phyloP scores from a whole-genome alignment of 1,284 basidiomycete species.

The Boletus smithii region DNA sequence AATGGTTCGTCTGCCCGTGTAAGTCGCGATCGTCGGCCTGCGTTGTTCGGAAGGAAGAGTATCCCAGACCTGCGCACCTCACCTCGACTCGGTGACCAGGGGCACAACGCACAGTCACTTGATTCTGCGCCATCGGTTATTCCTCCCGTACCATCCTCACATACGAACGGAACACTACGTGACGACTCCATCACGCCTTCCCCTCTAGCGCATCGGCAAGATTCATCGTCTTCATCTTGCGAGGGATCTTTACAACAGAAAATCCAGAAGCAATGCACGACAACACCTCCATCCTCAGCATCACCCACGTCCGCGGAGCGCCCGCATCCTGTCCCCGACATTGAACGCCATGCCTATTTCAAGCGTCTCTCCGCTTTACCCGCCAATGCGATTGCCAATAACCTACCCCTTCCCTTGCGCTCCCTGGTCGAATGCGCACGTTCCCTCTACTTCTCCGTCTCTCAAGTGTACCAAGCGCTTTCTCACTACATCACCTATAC shows the following conservation, averaged over 20 bases:
- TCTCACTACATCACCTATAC: slow-evolving; percentile 87
- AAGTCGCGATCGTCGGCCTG: slow-evolving; percentile 36
- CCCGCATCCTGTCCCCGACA: slow-evolving; percentile 59
- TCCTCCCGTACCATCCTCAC: slow-evolving; percentile 13
- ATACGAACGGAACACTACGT: slow-evolving; percentile 19
- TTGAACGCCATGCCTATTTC: slow-evolving; percentile 92
- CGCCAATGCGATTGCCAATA: slow-evolving; percentile 53
- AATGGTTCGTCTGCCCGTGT: slow-evolving; percentile 55
- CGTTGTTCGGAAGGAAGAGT: slow-evolving; percentile 72
- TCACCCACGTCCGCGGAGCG: slow-evolving; percentile 43
- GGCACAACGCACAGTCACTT: slow-evolving; percentile 24
- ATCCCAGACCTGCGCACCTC: slow-evolving; percentile 79
- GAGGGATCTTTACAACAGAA: slow-evolving; percentile 27
- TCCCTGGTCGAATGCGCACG: slow-evolving; percentile 84
- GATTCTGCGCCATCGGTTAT: slow-evolving; percentile 13
- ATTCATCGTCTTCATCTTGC: slow-evolving; percentile 42
- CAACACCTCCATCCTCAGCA: slow-evolving; percentile 42
- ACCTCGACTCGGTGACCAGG: slow-evolving; percentile 38
- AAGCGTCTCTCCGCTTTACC: slow-evolving; percentile 80
- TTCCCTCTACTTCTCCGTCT: slow-evolving; percentile 89
- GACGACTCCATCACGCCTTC: slow-evolving; percentile 46
- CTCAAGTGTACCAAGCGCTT: slow-evolving; percentile 88
- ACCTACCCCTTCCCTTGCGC: slow-evolving; percentile 72
- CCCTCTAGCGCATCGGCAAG: slow-evolving; percentile 42
- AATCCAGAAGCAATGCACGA: slow-evolving; percentile 30